Percentiles rank a stretch among this genome's conserved stretches.
phyloP scores from a whole-genome alignment of 192 early-diverging fungal genomes.

The Phlyctochytrium bullatum region DNA sequence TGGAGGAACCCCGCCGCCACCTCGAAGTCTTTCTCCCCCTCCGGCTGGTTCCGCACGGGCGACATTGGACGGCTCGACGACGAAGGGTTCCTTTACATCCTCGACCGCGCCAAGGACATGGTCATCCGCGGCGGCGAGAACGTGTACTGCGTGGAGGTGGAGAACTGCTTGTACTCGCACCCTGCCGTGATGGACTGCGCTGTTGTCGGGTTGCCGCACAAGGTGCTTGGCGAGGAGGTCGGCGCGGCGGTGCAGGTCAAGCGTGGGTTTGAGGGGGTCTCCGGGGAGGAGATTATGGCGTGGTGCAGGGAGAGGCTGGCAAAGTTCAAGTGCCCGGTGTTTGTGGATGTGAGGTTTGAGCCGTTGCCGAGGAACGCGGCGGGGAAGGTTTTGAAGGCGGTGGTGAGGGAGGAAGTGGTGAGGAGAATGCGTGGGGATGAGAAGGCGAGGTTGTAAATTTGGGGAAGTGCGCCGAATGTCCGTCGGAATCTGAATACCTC shows the following conservation, averaged over 20 bases:
- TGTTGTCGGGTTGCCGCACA: conserved; percentile 23
- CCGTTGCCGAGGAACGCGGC: conserved; percentile 12
- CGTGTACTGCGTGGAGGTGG: conserved; percentile 29
- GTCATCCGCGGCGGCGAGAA: conserved; percentile 32
- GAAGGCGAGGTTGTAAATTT: neutral
- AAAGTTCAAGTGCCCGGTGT: conserved; percentile 17
- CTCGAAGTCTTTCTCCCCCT: conserved; percentile 4
- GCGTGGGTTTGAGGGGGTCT: neutral
- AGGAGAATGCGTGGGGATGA: neutral
- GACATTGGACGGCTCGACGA: conserved; percentile 26
- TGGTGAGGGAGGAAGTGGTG: neutral
- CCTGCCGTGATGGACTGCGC: conserved; percentile 21
- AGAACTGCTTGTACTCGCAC: conserved; percentile 21
- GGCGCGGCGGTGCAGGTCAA: conserved; percentile 15
- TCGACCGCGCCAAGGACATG: conserved; percentile 28
- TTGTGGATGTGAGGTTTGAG: neutral
- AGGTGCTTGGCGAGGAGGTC: conserved; percentile 26
- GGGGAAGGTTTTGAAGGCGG: conserved; percentile 13
- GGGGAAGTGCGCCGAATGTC: too few species aligned
- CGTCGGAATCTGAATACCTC: too few species aligned
- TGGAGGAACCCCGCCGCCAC: conserved; percentile 26
- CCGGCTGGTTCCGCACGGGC: conserved; percentile 36
- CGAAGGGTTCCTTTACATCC: conserved; percentile 21
- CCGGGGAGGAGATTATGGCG: conserved; percentile 2
- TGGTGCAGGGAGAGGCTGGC: conserved; percentile 6